Percentiles rank a stretch among this genome's conserved stretches.
These are phyloP conservation scores for Backusella luteola DNA, from an alignment of 192 early-diverging fungal species.

Conservation along the genomic window DNA sequence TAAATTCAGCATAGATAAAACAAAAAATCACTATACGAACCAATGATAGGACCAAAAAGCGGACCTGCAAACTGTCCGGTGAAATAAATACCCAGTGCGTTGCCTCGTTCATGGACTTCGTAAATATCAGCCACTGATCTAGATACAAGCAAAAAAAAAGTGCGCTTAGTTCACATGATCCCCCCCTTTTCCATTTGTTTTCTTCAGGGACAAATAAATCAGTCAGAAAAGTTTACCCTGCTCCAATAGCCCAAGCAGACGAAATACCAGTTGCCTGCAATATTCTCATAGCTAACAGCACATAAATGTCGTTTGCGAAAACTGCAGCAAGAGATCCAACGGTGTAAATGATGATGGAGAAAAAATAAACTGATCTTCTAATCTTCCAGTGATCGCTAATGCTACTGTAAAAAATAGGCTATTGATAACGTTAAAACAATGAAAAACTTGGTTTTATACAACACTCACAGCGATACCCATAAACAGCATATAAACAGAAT, in stretches of 20 bases:
- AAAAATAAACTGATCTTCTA: constrained; percentile 43
- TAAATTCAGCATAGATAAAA: not conserved
- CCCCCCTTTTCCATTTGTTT: not conserved
- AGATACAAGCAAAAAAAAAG: constrained; percentile 40
- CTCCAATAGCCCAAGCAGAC: constrained; percentile 44
- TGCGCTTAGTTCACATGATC: constrained; percentile 18
- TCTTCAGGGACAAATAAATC: not conserved
- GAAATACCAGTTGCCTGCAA: constrained; percentile 47
- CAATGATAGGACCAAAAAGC: constrained; percentile 39
- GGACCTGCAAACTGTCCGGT: constrained; percentile 36
- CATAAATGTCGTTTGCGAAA: constrained; percentile 35
- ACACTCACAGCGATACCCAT: constrained; percentile 44
- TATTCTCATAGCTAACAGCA: constrained; percentile 39
- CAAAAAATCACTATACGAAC: constrained; percentile 34
- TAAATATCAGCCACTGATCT: constrained; percentile 39
- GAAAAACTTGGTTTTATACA: not conserved
- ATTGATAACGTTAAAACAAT: not conserved
- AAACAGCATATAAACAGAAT: constrained; percentile 48
- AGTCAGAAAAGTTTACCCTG: constrained; percentile 27
- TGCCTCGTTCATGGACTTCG: constrained; percentile 34
- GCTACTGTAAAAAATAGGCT: constrained; percentile 43
- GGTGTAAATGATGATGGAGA: constrained; percentile 39
- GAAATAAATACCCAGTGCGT: constrained; percentile 27
- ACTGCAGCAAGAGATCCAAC: constrained; percentile 41
- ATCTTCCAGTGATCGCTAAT: constrained; percentile 44